Percentiles rank a stretch among this genome's conserved stretches.
These are phyloP conservation scores for Dipodascopsis tothii DNA, from an alignment of 805 yeast species.

Conservation along the genomic window DNA sequence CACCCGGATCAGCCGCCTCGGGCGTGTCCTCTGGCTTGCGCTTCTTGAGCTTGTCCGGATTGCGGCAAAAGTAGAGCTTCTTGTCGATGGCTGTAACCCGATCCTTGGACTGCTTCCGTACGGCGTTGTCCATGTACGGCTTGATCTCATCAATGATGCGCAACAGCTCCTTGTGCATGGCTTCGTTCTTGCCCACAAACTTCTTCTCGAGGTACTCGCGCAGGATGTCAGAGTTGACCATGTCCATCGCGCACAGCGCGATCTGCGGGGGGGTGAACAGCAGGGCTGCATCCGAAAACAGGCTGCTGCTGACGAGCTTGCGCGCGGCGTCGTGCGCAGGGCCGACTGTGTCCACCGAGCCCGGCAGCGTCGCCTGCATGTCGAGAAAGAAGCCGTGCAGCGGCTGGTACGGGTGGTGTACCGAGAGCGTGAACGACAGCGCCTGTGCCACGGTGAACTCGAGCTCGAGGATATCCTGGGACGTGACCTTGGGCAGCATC, in stretches of 20 bases:
- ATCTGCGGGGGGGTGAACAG: constrained; percentile 90
- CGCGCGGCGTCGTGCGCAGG: constrained; percentile 62
- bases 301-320: constrained; percentile 54
- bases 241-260: constrained; percentile 76
- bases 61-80: constrained; percentile 30
- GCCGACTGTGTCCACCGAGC: constrained; percentile 31
- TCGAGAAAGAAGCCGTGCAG: constrained; percentile 93
- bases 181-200: constrained; percentile 31
- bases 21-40: constrained; percentile 11
- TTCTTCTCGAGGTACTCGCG: constrained; percentile 61
- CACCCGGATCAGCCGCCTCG: not conserved
- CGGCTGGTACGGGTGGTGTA: constrained; percentile 84
- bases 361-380: constrained; percentile 55
- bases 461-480: constrained; percentile 57
- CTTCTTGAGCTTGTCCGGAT: constrained; percentile 26
- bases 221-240: constrained; percentile 55
- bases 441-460: constrained; percentile 74
- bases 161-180: constrained; percentile 26
- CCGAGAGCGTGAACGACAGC: constrained; percentile 68
- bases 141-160: constrained; percentile 28
- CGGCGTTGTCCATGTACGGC: constrained; percentile 19
- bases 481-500: constrained; percentile 59
- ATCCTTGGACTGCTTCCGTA: constrained; percentile 26
- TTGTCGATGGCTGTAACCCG: constrained; percentile 31
- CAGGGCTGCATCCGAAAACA: constrained; percentile 69